Conservation (phyloP, 2,329 filamentous ascomycete species). For the Fusarium pseudoanthophilum region DNA sequence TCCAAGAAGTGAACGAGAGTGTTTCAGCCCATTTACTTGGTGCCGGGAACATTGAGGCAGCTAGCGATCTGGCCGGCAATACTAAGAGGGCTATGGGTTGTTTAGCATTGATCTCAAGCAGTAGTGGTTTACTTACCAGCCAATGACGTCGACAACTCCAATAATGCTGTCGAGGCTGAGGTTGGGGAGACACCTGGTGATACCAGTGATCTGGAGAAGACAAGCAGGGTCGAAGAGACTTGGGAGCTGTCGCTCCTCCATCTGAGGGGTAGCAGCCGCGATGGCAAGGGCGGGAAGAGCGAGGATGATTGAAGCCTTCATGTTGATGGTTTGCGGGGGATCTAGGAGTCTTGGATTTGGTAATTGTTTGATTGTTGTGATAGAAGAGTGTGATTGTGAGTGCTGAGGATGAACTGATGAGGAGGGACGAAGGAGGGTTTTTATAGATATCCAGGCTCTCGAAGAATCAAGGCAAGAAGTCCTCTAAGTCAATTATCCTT, state of each 20-base stretch:
- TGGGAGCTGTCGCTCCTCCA: background rate
- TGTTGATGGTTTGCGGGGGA: background rate
- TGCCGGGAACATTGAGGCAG: too few relatives aligned
- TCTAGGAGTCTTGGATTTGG: background rate
- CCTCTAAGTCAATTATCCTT: rapidly evolving
- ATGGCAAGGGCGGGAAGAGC: background rate
- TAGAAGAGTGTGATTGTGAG: slow-evolving; percentile 3
- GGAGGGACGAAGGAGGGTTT: background rate
- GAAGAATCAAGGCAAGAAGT: rapidly evolving
- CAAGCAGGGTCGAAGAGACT: rapidly evolving
- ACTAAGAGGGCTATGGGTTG: too few relatives aligned
- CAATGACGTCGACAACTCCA: rapidly evolving
- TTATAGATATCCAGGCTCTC: slow-evolving; percentile 4
- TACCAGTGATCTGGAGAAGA: rapidly evolving
- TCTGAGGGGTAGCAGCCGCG: background rate
- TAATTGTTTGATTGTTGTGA: background rate
- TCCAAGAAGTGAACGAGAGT: background rate
- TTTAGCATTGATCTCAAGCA: too few relatives aligned
- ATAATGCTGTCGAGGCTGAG: background rate
- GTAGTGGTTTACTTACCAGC: background rate
- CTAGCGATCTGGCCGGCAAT: too few relatives aligned
- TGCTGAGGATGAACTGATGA: background rate
- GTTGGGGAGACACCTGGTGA: rapidly evolving
- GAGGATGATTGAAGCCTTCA: slow-evolving; percentile 1
- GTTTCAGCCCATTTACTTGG: too few relatives aligned